Percentiles rank a stretch among this genome's conserved stretches.
phyloP scores from a whole-genome alignment of 2,329 filamentous ascomycete genomes.

The Metarhizium guizhouense region DNA sequence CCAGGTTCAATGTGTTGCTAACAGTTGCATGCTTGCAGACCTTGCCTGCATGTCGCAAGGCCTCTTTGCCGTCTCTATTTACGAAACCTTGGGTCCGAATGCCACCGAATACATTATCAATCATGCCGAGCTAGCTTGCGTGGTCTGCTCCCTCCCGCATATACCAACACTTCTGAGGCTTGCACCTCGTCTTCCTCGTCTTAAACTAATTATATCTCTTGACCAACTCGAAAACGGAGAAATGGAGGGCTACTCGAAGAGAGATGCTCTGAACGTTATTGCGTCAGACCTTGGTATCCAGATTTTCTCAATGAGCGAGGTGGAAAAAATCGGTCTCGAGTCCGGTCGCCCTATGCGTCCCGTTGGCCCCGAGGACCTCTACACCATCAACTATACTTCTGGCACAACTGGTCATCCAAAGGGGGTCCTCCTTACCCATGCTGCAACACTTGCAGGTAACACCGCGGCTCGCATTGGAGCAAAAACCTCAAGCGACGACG shows the following conservation, averaged over 20 bases:
- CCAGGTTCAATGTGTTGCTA: background rate
- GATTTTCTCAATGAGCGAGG: conserved; percentile 69
- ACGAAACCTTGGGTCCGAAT: conserved; percentile 88
- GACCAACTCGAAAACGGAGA: conserved; percentile 79
- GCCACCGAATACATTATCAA: conserved; percentile 93
- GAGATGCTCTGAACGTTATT: conserved; percentile 63
- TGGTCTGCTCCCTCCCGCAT: conserved; percentile 73
- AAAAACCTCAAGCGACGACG: conserved; percentile 43
- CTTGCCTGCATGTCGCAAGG: conserved; percentile 79
- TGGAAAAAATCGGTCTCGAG: conserved; percentile 69
- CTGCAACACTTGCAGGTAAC: conserved; percentile 66
- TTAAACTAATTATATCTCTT: conserved; percentile 83
- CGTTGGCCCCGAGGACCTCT: conserved; percentile 63
- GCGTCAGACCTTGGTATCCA: conserved; percentile 65
- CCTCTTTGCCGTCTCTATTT: conserved; percentile 83
- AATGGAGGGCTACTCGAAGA: conserved; percentile 66
- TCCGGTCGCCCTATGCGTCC: conserved; percentile 62
- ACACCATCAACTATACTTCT: conserved; percentile 88
- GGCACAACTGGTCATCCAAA: conserved; percentile 78
- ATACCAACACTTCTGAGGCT: conserved; percentile 75
- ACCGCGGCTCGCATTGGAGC: conserved; percentile 50
- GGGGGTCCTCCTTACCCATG: conserved; percentile 75
- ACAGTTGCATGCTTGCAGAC: conserved; percentile 41
- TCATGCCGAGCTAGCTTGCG: conserved; percentile 66
- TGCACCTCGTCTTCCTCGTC: conserved; percentile 60